Conservation (phyloP, 108 stramenopile genomes). For the Nitzschia sp. region DNA sequence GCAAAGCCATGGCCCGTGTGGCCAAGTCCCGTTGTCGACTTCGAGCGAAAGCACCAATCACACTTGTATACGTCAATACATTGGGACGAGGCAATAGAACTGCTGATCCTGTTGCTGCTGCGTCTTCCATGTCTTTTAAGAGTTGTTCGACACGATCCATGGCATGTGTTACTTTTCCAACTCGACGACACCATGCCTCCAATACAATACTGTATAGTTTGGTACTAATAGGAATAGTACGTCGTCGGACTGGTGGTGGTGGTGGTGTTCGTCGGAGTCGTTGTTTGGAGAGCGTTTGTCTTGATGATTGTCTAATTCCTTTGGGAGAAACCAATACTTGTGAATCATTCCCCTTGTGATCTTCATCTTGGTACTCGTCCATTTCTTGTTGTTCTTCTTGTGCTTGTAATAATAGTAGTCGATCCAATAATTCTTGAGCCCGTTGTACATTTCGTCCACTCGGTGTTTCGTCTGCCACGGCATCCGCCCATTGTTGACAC, state of each 20-base stretch:
- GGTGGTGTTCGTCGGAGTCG: background rate
- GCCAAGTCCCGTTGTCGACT: constrained; percentile 37
- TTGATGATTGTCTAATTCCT: background rate
- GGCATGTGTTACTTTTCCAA: constrained; percentile 33
- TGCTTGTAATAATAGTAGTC: constrained; percentile 2
- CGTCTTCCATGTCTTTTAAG: constrained; percentile 40
- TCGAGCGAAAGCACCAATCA: constrained; percentile 46
- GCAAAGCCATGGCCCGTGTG: constrained; percentile 42
- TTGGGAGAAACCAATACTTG: background rate
- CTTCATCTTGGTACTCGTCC: constrained; percentile 13
- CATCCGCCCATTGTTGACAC: constrained; percentile 45
- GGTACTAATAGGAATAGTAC: constrained; percentile 15
- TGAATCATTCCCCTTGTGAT: constrained; percentile 8
- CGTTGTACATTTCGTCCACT: constrained; percentile 25
- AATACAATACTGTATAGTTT: constrained; percentile 44
- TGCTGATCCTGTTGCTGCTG: background rate
- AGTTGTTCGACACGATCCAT: constrained; percentile 37
- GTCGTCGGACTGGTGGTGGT: background rate
- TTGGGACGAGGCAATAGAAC: constrained; percentile 35
- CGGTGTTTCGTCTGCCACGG: constrained; percentile 2
- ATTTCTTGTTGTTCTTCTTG: background rate
- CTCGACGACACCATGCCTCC: constrained; percentile 42
- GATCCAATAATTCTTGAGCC: constrained; percentile 34
- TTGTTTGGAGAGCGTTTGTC: too few relatives aligned
- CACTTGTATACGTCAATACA: constrained; percentile 48